Evolutionary conservation across 371 early-diverging fungal genomes (phyloP).

Genomic region (Actinomucor elegans): DNA sequence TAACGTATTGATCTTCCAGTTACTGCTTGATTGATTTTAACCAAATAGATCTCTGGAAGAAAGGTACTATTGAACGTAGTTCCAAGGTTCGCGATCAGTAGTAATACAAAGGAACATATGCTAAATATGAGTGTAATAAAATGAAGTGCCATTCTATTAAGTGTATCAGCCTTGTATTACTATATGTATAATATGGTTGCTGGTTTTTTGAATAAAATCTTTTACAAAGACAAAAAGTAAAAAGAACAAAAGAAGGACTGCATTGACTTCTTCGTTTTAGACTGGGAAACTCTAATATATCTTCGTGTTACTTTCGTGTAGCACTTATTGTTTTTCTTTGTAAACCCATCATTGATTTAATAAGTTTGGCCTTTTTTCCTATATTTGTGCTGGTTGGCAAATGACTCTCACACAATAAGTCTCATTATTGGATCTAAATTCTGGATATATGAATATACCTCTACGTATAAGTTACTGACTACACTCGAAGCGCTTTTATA

Average conservation of each 20-base stretch:
- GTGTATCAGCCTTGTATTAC: too few species aligned
- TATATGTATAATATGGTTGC: too few species aligned
- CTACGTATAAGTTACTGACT: too few species aligned
- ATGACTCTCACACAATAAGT: too few species aligned
- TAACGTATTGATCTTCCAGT: slow-evolving; percentile 32
- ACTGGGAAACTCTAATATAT: neutral
- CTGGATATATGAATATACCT: too few species aligned
- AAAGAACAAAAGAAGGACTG: neutral
- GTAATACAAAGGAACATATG: slow-evolving; percentile 23
- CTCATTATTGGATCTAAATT: too few species aligned
- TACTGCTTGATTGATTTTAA: slow-evolving; percentile 20
- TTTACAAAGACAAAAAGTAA: neutral
- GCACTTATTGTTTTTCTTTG: too few species aligned
- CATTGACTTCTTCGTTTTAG: neutral
- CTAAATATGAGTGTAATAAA: slow-evolving; percentile 25
- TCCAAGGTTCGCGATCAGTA: slow-evolving; percentile 37
- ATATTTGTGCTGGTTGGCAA: too few species aligned
- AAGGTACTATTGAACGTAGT: slow-evolving; percentile 30
- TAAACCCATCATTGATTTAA: too few species aligned
- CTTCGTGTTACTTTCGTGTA: neutral
- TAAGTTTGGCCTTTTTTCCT: too few species aligned
- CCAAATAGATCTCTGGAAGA: slow-evolving; percentile 28
- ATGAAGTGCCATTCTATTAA: slow-evolving; percentile 12
- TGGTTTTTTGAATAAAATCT: neutral
- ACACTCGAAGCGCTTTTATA: too few species aligned